Evolutionary conservation across 257 asterid species (phyloP).

Genomic region (Solanum bulbocastanum): DNA sequence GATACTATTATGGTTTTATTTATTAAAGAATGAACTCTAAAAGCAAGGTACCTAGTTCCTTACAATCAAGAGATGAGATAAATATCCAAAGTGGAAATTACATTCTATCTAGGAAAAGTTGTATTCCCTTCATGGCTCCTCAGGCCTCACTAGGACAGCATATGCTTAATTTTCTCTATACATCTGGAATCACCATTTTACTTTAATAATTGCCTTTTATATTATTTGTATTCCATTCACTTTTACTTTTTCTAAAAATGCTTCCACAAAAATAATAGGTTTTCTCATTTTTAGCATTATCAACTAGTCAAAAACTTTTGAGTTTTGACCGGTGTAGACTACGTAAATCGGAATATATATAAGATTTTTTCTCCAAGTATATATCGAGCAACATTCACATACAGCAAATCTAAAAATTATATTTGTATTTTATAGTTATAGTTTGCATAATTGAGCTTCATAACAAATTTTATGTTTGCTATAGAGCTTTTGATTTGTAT

Average conservation of each 20-base stretch:
- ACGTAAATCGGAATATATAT: neutral
- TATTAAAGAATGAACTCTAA: too few relatives aligned
- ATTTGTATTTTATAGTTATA: too few relatives aligned
- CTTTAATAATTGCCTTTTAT: neutral
- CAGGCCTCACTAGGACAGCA: neutral
- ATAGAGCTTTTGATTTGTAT: too few relatives aligned
- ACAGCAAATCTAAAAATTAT: too few relatives aligned
- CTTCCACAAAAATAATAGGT: neutral
- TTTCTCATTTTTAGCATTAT: neutral
- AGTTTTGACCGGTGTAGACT: neutral
- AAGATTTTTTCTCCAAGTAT: neutral
- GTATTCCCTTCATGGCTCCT: neutral
- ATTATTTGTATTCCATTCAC: neutral
- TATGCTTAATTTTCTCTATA: neutral
- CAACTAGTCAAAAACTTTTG: neutral
- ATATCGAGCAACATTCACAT: too few relatives aligned
- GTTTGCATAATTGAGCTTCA: too few relatives aligned
- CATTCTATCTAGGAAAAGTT: neutral
- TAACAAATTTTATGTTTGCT: too few relatives aligned
- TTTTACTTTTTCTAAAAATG: neutral
- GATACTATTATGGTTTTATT: too few relatives aligned
- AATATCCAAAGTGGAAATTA: too few relatives aligned
- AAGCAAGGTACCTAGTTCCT: too few relatives aligned
- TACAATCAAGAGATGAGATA: too few relatives aligned
- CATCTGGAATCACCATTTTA: neutral